Evolutionary conservation across 805 yeast species (phyloP).

Genomic region (Starmerella sp.): DNA sequence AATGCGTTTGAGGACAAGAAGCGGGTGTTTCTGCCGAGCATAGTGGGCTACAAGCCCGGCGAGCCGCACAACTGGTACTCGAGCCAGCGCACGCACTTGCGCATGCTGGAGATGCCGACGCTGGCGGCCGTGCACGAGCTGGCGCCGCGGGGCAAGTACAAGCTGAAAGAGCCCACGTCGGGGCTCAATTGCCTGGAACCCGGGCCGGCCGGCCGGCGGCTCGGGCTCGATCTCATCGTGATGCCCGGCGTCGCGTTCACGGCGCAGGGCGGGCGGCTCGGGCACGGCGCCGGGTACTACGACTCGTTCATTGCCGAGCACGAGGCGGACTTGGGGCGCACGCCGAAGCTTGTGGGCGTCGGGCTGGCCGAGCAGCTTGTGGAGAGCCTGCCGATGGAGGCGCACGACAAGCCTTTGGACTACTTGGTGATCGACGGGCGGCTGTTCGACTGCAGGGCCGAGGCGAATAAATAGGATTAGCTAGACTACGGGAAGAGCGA

Average conservation of each 20-base stretch:
- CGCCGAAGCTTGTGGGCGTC: conserved; percentile 40
- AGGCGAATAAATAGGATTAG: not conserved
- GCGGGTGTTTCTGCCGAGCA: conserved; percentile 31
- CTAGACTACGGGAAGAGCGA: too few relatives aligned
- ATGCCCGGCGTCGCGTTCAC: conserved; percentile 84
- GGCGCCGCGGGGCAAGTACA: conserved; percentile 56
- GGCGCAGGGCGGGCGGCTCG: conserved; percentile 44
- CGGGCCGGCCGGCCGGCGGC: conserved; percentile 27
- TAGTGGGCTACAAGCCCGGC: conserved; percentile 25
- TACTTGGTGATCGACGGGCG: conserved; percentile 37
- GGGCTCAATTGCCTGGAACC: conserved; percentile 21
- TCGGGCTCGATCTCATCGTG: conserved; percentile 51
- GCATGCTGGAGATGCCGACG: conserved; percentile 43
- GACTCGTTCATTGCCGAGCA: conserved; percentile 56
- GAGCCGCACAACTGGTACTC: conserved; percentile 17
- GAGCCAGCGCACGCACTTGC: conserved; percentile 35
- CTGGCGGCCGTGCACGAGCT: conserved; percentile 37
- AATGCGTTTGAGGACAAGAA: conserved; percentile 42
- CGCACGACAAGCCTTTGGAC: conserved; percentile 54
- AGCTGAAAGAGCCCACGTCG: conserved; percentile 54
- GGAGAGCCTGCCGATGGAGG: conserved; percentile 41
- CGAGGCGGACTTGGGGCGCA: not conserved
- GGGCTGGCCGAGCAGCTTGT: conserved; percentile 58
- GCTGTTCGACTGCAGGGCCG: conserved; percentile 9
- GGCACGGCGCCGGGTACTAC: conserved; percentile 91